These are phyloP conservation scores for Sphaerulina populicola DNA, from an alignment of 2,329 filamentous ascomycete genomes.

Conservation along the genomic window DNA sequence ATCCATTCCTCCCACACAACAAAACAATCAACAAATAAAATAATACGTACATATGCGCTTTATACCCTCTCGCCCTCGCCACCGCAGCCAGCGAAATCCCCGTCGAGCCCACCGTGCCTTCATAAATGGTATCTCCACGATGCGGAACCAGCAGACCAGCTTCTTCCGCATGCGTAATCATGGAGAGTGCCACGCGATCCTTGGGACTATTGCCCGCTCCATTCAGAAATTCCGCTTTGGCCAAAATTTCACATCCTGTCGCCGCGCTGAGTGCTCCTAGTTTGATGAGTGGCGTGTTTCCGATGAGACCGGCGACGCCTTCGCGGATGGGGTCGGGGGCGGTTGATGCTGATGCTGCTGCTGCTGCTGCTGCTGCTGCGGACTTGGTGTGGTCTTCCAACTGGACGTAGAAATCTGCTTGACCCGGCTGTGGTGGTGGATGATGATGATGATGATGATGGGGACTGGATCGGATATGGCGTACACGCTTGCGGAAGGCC, in stretches of 20 bases:
- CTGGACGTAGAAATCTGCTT: slow-evolving; percentile 27
- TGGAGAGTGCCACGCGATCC: slow-evolving; percentile 83
- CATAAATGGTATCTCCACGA: slow-evolving; percentile 89
- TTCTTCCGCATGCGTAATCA: slow-evolving; percentile 75
- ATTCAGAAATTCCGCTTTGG: slow-evolving; percentile 93
- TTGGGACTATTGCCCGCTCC: slow-evolving; percentile 90
- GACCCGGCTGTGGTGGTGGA: slow-evolving; percentile 19
- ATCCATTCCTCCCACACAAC: no score
- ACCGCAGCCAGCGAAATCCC: slow-evolving; percentile 90
- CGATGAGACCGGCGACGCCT: slow-evolving; percentile 68
- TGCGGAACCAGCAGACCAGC: slow-evolving; percentile 66
- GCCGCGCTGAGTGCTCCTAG: slow-evolving; percentile 51
- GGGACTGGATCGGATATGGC: slow-evolving; percentile 19
- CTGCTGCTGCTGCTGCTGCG: no score
- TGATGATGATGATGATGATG: slow-evolving; percentile 25
- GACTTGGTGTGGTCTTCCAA: slow-evolving; percentile 27
- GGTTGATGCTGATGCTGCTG: no score
- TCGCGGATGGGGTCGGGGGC: slow-evolving; percentile 47
- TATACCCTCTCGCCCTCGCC: slow-evolving; percentile 78
- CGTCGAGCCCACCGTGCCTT: slow-evolving; percentile 92
- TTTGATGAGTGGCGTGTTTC: slow-evolving; percentile 4
- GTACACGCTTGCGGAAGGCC: slow-evolving; percentile 47
- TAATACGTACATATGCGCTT: slow-evolving; percentile 66
- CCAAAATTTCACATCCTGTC: slow-evolving; percentile 82
- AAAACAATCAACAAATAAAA: no score